Base-by-base conservation (phyloP, 257 asterid species). In the Cruciata laevipes region DNA sequence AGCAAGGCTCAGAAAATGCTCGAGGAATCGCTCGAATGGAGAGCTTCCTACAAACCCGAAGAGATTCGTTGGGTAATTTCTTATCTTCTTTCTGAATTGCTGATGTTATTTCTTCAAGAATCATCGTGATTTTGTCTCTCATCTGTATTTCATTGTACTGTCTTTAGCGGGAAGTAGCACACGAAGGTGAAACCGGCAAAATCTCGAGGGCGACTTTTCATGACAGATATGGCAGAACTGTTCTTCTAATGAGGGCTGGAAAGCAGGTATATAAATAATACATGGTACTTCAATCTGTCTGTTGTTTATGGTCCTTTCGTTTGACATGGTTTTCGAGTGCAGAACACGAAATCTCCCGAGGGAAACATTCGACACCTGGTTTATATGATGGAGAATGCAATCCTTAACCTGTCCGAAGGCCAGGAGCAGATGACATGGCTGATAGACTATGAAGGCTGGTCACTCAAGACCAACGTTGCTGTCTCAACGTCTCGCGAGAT, bases 371-470 rank as follows among this genome's bases (percentile, higher is more conserved):
- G 87, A 0, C 92, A 87, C 74, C 84, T 92, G 2, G 90, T 92
- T 47, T 87, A 89, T 74, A 87, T 89, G 5, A 73, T 89, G 67
- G 96, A 92, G 84, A 92, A 83, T 16, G 96, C 98, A 1, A 81
- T 84, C 71, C 74, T 89, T 67, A 86, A 79, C 80, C 75, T 89
- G 71, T 93, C 89, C 1, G 84, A 86, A 55, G 95, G 89, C 67
- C 95, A 89, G 72, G 93, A 83, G 69, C 96, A 84, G 71, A 92
- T 92, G 96, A 79, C 93, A 1, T 92, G 98, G 98, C 85, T 92
- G 62, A 83, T 92, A 53, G 97, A 92, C 82, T 89, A 85, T 89
- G 87, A 65, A 7, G 97, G 93, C 1, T 92, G 91, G 97, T 84
- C 98, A 7, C 31, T 92, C n/a, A 92, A 76, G 72, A 87, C 89